These are phyloP conservation scores for Pyricularia sp. DNA, from an alignment of 2,329 filamentous ascomycete genomes.

Conservation along the genomic window DNA sequence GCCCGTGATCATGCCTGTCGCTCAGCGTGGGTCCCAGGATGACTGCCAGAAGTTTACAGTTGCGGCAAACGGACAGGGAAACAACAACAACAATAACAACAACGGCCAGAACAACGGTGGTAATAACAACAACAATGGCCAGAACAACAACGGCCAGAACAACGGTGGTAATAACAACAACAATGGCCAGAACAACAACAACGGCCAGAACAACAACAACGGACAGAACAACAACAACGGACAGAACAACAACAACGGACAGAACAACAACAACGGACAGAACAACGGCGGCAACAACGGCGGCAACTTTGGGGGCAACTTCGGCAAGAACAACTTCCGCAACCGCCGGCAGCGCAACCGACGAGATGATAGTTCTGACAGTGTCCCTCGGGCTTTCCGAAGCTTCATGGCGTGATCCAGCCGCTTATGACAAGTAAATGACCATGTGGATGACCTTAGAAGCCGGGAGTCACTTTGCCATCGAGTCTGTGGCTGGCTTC, in stretches of 20 bases:
- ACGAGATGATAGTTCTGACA: background rate
- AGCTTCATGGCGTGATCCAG: background rate
- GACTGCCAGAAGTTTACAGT: constrained; percentile 34
- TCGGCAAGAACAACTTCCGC: constrained; percentile 7
- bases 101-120: constrained; percentile 6
- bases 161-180: background rate
- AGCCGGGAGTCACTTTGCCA: background rate
- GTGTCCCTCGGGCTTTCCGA: background rate
- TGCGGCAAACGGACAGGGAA: constrained; percentile 5
- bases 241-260: constrained; percentile 9
- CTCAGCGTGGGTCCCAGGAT: constrained; percentile 34
- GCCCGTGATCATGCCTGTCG: constrained; percentile 32
- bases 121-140: background rate
- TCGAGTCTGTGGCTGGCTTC: background rate
- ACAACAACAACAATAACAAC: background rate
- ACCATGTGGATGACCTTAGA: background rate
- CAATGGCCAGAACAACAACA: constrained; percentile 6
- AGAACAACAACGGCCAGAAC: background rate
- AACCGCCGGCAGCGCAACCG: constrained; percentile 5
- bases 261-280: constrained; percentile 8
- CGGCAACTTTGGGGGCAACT: background rate
- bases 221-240: constrained; percentile 7
- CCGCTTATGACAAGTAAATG: background rate
- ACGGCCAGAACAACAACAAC: constrained; percentile 6
- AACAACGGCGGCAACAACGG: constrained; percentile 6